These are phyloP conservation scores for Ramaria sp. DNA, from an alignment of 768 basidiomycete species.

Conservation along the genomic window DNA sequence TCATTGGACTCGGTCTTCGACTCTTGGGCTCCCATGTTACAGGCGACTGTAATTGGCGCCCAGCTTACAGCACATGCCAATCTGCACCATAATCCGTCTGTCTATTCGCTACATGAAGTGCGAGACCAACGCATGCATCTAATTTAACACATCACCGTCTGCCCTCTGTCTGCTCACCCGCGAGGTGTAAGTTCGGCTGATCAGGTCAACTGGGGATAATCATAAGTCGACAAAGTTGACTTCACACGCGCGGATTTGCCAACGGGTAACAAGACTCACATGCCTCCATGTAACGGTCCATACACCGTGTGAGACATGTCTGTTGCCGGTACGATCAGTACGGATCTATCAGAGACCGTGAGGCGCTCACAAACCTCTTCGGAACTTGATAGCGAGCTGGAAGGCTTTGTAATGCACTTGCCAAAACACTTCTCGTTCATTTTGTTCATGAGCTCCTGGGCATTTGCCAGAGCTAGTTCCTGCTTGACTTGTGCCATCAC, in stretches of 20 bases:
- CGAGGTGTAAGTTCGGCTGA: conserved; percentile 3
- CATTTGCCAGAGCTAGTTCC: conserved; percentile 2
- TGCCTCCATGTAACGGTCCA: conserved; percentile 9
- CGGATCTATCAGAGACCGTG: neutral
- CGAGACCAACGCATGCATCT: neutral
- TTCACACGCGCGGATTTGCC: neutral
- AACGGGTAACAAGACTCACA: neutral
- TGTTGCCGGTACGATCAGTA: neutral
- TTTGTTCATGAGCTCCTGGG: conserved; percentile 4
- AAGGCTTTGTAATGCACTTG: conserved; percentile 6
- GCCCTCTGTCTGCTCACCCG: neutral
- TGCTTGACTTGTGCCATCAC: conserved; percentile 5
- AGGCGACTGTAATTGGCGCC: neutral
- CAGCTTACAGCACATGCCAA: too few species aligned
- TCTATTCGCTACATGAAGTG: neutral
- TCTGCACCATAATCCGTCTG: too few species aligned
- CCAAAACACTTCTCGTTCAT: conserved; percentile 6
- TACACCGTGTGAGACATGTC: conserved; percentile 6
- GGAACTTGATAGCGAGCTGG: neutral
- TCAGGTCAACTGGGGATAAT: neutral
- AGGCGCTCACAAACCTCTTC: conserved; percentile 1
- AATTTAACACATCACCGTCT: neutral
- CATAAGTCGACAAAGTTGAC: neutral
- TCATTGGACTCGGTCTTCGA: conserved; percentile 34
- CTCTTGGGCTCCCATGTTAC: conserved; percentile 60